These are phyloP conservation scores for Vaccinium vitisidaea DNA, from an alignment of 148 eudicot genomes.

Conservation along the genomic window DNA sequence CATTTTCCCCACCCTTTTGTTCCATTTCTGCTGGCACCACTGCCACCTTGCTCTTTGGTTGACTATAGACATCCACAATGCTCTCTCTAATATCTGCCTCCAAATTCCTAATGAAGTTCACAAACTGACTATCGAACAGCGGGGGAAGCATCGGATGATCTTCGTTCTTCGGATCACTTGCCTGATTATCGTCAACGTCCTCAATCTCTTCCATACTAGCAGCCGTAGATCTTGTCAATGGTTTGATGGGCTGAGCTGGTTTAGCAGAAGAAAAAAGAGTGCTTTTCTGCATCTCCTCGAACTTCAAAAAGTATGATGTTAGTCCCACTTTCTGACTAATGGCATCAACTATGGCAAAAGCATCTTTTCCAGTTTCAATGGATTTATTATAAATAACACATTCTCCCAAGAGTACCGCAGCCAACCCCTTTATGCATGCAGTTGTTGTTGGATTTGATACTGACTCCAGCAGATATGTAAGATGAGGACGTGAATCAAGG, in stretches of 20 bases:
- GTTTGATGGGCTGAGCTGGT: constrained; percentile 48
- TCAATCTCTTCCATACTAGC: constrained; percentile 82
- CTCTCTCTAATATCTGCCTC: constrained; percentile 75
- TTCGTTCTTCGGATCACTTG: constrained; percentile 42
- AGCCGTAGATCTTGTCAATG: constrained; percentile 73
- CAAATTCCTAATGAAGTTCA: constrained; percentile 49
- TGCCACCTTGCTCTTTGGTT: constrained; percentile 82
- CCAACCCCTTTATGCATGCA: constrained; percentile 65
- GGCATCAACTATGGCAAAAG: constrained; percentile 70
- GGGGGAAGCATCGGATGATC: constrained; percentile 76
- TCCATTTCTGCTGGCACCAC: constrained; percentile 90
- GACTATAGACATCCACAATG: constrained; percentile 74
- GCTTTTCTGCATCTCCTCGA: constrained; percentile 85
- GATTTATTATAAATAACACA: constrained; percentile 70
- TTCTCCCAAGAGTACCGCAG: constrained; percentile 81
- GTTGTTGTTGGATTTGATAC: constrained; percentile 60
- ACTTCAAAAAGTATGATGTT: constrained; percentile 69
- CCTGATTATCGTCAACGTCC: constrained; percentile 55
- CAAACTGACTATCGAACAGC: constrained; percentile 66
- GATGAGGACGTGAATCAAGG: constrained; percentile 88
- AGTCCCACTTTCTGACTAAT: constrained; percentile 88
- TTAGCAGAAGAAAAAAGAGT: constrained; percentile 56
- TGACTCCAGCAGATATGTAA: constrained; percentile 76
- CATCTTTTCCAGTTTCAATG: constrained; percentile 59
- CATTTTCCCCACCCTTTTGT: constrained; percentile 68